These are phyloP conservation scores for Eucalyptus urophylla DNA, from an alignment of 345 rosid species.

Conservation along the genomic window DNA sequence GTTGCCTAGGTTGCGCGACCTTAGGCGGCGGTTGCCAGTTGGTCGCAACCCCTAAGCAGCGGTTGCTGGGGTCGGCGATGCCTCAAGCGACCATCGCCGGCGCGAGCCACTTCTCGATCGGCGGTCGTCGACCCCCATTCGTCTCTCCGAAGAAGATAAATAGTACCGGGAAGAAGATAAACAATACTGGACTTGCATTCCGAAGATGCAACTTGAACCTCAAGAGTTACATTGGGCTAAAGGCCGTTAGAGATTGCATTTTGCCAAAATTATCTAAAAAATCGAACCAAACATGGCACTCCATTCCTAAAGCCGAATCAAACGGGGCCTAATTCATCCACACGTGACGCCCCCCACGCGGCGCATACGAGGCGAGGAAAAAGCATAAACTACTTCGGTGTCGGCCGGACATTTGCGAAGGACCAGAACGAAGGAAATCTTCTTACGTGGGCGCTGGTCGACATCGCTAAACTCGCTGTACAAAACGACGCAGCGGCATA, in stretches of 20 bases:
- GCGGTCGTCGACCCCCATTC: rapidly evolving
- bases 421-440: not conserved
- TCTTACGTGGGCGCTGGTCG: not conserved
- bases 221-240: too few species aligned
- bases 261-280: too few species aligned
- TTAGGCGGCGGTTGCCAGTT: rapidly evolving
- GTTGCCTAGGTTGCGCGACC: rapidly evolving
- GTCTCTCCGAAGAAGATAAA: too few species aligned
- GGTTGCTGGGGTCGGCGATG: rapidly evolving
- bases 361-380: not conserved
- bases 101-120: rapidly evolving
- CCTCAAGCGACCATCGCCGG: rapidly evolving
- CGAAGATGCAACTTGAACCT: too few species aligned
- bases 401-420: not conserved
- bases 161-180: too few species aligned
- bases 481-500: not conserved
- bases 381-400: not conserved
- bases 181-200: rapidly evolving
- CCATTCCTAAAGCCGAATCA: too few species aligned
- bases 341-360: not conserved
- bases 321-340: not conserved
- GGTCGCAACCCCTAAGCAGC: rapidly evolving
- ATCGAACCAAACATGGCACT: too few species aligned
- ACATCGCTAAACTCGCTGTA: not conserved
- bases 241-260: too few species aligned